Base-by-base conservation (phyloP, 805 yeast genomes). In the Metschnikowia colocasiae region DNA sequence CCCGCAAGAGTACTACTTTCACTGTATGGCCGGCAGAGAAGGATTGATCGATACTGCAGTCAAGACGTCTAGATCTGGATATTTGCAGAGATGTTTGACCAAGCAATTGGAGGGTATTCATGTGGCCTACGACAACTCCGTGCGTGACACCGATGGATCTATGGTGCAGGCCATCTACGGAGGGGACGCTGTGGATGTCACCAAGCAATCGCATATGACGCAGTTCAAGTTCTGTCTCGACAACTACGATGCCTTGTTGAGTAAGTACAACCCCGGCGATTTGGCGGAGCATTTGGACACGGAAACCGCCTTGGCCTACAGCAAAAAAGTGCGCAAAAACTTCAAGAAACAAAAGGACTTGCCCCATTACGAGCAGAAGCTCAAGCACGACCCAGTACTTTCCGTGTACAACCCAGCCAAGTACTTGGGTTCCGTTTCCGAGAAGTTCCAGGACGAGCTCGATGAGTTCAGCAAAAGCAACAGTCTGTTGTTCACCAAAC, bases 21-120 rank as follows among this genome's bases (percentile, higher is more conserved):
- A 94, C 74, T 94, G 98, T 77, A 94, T 94, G 99, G 99, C 99
- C 47, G 99, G 99, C 72, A 86, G 99, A 76, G 99, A 94, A 77
- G 99, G 99, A 74, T 81, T 94, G 63, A 94, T 94, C 73, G 99
- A 94, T 78, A 94, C 99, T 50, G 99, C 99, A 43, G 99, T 94
- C 55, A 94, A 94, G 73, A 94, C 99, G 8, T 88, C 97, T 18
- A 84, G 97, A 72, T 91, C 98, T 50, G 99, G 99, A 64, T 94
- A 94, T 71, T 78, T 94, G 68, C 99, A 94, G 74, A 84, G 99
- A 74, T 95, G 99, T 80, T 79, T 94, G 71, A 94, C 96, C 50
- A 94, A 94, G 70, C 99, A 94, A 73, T 77, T 94, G 54, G 99
- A 94, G 69, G 99, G 99, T 75, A 95, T 94, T 25, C 95, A 87